Conservation (phyloP, 441 rosid species). For the Flueggea neowawraea region DNA sequence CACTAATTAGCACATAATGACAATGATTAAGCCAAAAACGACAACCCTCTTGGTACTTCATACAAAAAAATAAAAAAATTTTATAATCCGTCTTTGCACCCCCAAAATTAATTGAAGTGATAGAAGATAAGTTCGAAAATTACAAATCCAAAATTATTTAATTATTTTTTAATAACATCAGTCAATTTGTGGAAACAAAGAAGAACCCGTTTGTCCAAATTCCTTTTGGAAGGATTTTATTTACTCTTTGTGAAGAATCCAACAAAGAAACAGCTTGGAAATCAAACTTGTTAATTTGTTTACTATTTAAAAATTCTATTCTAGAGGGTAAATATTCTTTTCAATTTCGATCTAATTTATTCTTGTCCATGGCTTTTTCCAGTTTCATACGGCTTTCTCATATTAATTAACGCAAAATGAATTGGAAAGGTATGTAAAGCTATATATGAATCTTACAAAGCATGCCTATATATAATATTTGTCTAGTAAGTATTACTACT, state of each 20-base stretch:
- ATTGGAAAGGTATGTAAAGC: slow-evolving; percentile 3
- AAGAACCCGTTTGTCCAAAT: background rate
- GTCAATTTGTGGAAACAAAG: background rate
- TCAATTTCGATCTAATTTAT: slow-evolving; percentile 6
- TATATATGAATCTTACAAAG: slow-evolving; percentile 3
- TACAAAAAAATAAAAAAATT: background rate
- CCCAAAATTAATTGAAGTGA: slow-evolving; percentile 6
- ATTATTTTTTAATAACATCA: background rate
- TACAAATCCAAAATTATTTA: no score
- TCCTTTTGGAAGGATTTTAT: background rate
- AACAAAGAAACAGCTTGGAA: no score
- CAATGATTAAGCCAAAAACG: slow-evolving; percentile 18
- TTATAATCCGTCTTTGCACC: background rate
- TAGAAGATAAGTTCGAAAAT: slow-evolving; percentile 8
- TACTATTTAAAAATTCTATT: slow-evolving; percentile 13
- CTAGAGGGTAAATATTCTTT: no score
- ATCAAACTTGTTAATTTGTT: slow-evolving; percentile 14
- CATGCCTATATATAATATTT: no score
- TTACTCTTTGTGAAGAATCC: no score
- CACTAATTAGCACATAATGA: no score
- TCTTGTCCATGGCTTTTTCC: slow-evolving; percentile 12
- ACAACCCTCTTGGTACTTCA: slow-evolving; percentile 1
- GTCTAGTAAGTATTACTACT: no score
- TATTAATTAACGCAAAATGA: slow-evolving; percentile 2
- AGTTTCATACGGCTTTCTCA: slow-evolving; percentile 9